Conservation (phyloP, 2,329 filamentous ascomycete species). For the Tolypocladium album region DNA sequence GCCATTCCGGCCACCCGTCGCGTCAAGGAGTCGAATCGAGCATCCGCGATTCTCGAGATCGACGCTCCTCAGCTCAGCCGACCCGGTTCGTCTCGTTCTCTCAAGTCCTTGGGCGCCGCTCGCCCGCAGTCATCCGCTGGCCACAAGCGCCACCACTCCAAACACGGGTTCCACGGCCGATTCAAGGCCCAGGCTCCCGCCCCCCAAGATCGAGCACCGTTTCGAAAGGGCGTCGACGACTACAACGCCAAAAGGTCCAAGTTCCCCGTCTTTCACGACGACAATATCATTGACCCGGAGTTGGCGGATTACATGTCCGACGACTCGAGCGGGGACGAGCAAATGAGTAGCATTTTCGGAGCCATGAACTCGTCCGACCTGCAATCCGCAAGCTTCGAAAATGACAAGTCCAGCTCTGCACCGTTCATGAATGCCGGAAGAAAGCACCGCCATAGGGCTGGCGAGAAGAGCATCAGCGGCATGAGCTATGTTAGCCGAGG, state of each 20-base stretch:
- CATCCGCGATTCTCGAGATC: constrained; percentile 83
- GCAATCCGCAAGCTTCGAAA: constrained; percentile 56
- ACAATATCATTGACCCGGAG: constrained; percentile 97
- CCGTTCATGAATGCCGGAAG: constrained; percentile 62
- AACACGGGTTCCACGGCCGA: constrained; percentile 70
- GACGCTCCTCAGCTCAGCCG: constrained; percentile 72
- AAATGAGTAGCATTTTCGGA: constrained; percentile 77
- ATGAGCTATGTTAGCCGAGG: constrained; percentile 61
- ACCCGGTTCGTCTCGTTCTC: constrained; percentile 87
- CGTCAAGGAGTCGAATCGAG: constrained; percentile 68
- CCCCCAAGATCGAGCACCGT: constrained; percentile 75
- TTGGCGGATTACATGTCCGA: constrained; percentile 93
- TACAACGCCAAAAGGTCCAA: constrained; percentile 54
- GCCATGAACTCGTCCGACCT: constrained; percentile 57
- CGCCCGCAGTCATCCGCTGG: constrained; percentile 63
- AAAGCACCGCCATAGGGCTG: constrained; percentile 61
- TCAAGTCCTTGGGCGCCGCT: constrained; percentile 60
- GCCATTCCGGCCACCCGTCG: constrained; percentile 55
- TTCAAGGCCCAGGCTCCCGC: constrained; percentile 52
- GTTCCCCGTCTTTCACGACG: constrained; percentile 89
- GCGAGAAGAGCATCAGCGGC: constrained; percentile 65
- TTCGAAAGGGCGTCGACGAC: constrained; percentile 62
- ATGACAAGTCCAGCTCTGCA: constrained; percentile 63
- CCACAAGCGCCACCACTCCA: constrained; percentile 80
- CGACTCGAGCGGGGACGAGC: constrained; percentile 86